Evolutionary conservation across 352 stramenopile species (phyloP), one percentile per base, ranked within the genome.

Genomic region (Globisporangium nagaii): DNA sequence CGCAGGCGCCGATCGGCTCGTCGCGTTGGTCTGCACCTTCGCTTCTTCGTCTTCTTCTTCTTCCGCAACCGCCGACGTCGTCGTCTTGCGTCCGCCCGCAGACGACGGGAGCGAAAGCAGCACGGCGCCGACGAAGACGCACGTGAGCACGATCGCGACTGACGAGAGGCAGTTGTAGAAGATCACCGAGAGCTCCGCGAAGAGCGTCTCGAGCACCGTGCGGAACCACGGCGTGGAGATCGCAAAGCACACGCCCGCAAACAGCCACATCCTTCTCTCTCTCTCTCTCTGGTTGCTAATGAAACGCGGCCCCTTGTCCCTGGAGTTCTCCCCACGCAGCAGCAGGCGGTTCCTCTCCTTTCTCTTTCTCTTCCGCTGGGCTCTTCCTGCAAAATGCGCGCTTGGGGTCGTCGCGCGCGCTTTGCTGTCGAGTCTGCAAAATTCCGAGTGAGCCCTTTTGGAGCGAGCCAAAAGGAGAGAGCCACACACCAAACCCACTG

Each of bases 181-280:
- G 15, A 66, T n/a, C 9, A 66, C 25, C 31, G 55, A 44, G 12
- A 66, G 53, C 37, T 66, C 53, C 17, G 59, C 59, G 30, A 66
- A 66, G 19, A 66, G 56, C 34, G 49, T 31, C 35, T 66, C 59
- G 32, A 66, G 46, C n/a, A 30, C 15, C 19, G 43, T 13, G 40
- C 59, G 59, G 10, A 62, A 5, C 43, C 43, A 60, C 28, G 54
- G 54, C 54, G 45, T 54, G 34, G 54, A 60, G 47, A 65, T 62
- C 39, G 58, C 58, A 41, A 65, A 63, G 39, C 43, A 58, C 25
- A 65, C 58, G 9, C 36, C 46, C 25, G 47, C 53, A 37, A 65
- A 65, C n/a, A 65, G 41, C 58, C 58, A 65, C 58, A 65, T 65
- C 22, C 17, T 36, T 44, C 12, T 20, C 53, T 54, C 37, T 49